A percentile compares a stretch with the other conserved stretches of the same genome.
Conservation (phyloP, 139 green algal genomes). For the Auxenochlorella protothecoides region DNA sequence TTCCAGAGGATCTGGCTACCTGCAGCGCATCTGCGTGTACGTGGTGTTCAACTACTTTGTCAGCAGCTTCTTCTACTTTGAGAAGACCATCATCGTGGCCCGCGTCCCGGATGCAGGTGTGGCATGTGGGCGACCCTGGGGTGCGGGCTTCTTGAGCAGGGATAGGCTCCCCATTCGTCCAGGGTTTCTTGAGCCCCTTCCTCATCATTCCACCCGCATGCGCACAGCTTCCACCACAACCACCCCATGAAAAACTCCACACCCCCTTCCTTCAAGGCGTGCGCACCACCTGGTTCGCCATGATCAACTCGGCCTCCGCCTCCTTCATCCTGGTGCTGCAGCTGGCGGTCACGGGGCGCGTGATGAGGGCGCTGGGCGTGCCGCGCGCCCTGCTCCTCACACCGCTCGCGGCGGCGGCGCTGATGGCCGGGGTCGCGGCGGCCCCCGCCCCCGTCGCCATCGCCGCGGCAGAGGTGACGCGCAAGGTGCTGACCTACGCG, state of each 20-base stretch:
- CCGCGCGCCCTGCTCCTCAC: conserved; percentile 11
- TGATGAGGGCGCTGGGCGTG: conserved; percentile 23
- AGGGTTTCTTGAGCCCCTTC: no score
- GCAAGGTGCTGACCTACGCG: conserved; percentile 56
- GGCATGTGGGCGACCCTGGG: background rate
- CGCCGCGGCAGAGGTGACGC: conserved; percentile 35
- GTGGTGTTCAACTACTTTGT: conserved; percentile 43
- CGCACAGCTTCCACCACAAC: no score
- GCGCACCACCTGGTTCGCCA: conserved; percentile 50
- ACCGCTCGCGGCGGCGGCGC: conserved; percentile 5
- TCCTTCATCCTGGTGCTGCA: conserved; percentile 41
- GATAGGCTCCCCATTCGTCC: no score
- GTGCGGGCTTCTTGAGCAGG: no score
- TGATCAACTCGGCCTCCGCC: conserved; percentile 45
- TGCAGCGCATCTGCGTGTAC: conserved; percentile 55
- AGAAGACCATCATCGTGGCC: conserved; percentile 49
- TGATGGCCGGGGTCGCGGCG: conserved; percentile 23
- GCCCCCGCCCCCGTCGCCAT: conserved; percentile 19
- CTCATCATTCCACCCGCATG: no score
- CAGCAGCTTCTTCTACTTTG: conserved; percentile 66
- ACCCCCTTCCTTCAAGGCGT: background rate
- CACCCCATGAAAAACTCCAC: no score
- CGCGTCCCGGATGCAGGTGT: background rate
- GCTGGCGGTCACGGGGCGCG: conserved; percentile 27
- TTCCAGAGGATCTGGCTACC: conserved; percentile 37